Evolutionary conservation across 2,329 filamentous ascomycete genomes (phyloP), one percentile per base, ranked within the genome.

Genomic region (Colletotrichum kahawae): DNA sequence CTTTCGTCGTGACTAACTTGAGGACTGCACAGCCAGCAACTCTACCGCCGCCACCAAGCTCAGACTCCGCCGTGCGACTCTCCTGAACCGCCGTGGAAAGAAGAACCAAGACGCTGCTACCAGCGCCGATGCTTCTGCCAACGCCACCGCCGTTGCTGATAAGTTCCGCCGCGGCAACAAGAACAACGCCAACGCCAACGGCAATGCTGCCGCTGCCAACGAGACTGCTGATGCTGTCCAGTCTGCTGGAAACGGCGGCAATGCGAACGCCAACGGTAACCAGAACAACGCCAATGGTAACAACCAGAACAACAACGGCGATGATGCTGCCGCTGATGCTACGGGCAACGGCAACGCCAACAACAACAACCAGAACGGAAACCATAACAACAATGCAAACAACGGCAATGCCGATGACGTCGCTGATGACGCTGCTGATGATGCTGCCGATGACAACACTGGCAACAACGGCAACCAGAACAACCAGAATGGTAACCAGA

Each of bases 271-370:
- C 56, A 74, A 77, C 43, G 80, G 80, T 18, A 56, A 31, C 27
- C 43, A 18, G 24, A 83, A 88, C 79, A 82, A 88, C 29, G 87
- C 88, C 78, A 78, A 81, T 24, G 64, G n/a, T 70, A 56, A 70
- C 31, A 31, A 18, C 18, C n/a, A 12, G 24, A 33, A 57, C 29
- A 70, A 86, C 18, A 38, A 29, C 29, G 87, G 88, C 78, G 78
- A 81, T 21, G 88, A 88, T 81, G 85, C 85, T 21, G 85, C 85
- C n/a, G 21, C 18, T 27, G 51, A 43, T 27, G 57, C 24, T 13
- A 33, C 43, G 4, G 64, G 48, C 16, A 38, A 68, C 24, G 66
- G 33, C 6, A 68, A 68, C 13, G 34, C 21, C 14, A 21, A 34
- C 29, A 57, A 57, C 54, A 38, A 56, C 48, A 71, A 51, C 43